Evolutionary conservation across 257 asterid species (phyloP), one percentile per base, ranked within the genome.

Genomic region (Solanum pimpinellifolium): DNA sequence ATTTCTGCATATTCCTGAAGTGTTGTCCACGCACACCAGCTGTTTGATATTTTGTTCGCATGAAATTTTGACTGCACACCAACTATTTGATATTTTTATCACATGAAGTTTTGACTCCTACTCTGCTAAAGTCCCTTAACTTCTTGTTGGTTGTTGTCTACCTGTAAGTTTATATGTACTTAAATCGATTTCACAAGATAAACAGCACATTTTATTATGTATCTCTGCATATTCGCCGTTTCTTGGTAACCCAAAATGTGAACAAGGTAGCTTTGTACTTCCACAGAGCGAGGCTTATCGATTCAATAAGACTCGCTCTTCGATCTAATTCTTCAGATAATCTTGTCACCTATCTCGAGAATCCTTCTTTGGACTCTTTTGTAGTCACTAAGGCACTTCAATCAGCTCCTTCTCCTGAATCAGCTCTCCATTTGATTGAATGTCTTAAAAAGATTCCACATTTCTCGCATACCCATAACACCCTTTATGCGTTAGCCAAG

Each of bases 231-330:
- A 76, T 89, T 75, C 86, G 91, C 89, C 90, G 83, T 87, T 94
- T 92, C 88, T 90, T 92, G 13, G 76, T 88, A 42, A 29, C 93
- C 65, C 92, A 87, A 49, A 83, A 88, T 78, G 94, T 86, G 84
- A 92, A 94, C 91, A 97, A 92, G 92, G 95, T 95, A 42, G 88
- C 90, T 11, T 89, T 94, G 88, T 97, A 95, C 89, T 94, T 97
- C 84, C 93, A 92, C 82, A 93, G 99, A 83, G 99, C 99, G 25
- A 94, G 89, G 91, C 95, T 97, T 49, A 95, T 95, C 33, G 98
- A 95, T 88, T 93, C 96, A 9, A 91, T 97, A 89, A 90, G 99
- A 88, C 94, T 94, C n/a, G 86, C 93, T 85, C 95, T 97, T 69
- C 96, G 96, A 29, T 93, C 98, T 3, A 89, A 82, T 86, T 91